Evolutionary conservation across 345 rosid genomes (phyloP).

Genomic region (Melaleuca quinquenervia): DNA sequence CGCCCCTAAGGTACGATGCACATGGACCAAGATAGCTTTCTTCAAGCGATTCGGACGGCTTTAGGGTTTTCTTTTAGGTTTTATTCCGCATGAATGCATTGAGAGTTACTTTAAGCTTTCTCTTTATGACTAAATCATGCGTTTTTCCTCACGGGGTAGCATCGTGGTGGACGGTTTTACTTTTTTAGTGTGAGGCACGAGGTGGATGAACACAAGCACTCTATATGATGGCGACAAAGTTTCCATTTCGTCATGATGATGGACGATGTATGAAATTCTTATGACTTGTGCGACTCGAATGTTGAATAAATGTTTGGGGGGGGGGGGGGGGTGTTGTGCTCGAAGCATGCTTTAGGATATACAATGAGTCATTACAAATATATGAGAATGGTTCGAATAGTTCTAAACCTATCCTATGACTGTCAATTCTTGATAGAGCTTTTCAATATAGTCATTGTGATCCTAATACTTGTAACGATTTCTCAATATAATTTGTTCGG

Average conservation of each 20-base stretch:
- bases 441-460: too few species aligned
- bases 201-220: background rate
- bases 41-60: background rate
- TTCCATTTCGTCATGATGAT: background rate
- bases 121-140: background rate
- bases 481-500: too few species aligned
- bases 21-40: background rate
- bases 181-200: background rate
- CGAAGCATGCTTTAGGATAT: too few species aligned
- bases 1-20: background rate
- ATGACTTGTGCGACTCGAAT: too few species aligned
- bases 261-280: background rate
- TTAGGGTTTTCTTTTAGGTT: background rate
- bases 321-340: too few species aligned
- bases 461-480: too few species aligned
- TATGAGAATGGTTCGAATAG: too few species aligned
- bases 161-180: background rate
- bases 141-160: rapidly evolving
- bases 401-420: too few species aligned
- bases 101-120: background rate
- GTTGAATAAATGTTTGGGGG: too few species aligned
- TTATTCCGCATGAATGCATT: background rate
- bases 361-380: too few species aligned
- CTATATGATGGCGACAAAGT: background rate
- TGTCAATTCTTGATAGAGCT: too few species aligned